Evolutionary conservation across 345 rosid species (phyloP).

Genomic region (Salix suchowensis): DNA sequence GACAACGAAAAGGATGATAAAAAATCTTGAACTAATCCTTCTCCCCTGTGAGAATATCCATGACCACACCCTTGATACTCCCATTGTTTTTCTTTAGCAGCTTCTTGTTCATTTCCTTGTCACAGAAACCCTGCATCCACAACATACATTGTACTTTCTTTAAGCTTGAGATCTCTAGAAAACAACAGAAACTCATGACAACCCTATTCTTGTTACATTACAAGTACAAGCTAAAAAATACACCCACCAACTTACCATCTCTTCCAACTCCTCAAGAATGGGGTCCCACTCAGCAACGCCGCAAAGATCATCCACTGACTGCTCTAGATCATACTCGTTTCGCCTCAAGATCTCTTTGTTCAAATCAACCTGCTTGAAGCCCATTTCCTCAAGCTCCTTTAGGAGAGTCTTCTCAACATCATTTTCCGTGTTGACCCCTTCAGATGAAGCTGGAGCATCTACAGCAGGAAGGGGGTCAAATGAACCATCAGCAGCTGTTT

Average conservation of each 20-base stretch:
- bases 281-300: constrained; percentile 84
- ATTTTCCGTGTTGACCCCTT: constrained; percentile 14
- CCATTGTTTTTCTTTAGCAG: constrained; percentile 93
- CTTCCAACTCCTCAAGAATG: constrained; percentile 75
- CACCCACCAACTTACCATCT: constrained; percentile 49
- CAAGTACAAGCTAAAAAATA: not conserved
- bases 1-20: not conserved
- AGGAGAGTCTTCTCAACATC: constrained; percentile 51
- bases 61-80: constrained; percentile 79
- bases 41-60: constrained; percentile 84
- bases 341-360: constrained; percentile 79
- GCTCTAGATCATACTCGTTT: constrained; percentile 69
- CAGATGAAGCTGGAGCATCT: constrained; percentile 4
- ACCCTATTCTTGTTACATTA: not conserved
- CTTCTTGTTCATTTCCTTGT: constrained; percentile 70
- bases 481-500: constrained; percentile 17
- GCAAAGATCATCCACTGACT: constrained; percentile 73
- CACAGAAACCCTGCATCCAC: constrained; percentile 67
- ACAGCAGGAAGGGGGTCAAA: constrained; percentile 1
- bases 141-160: not conserved
- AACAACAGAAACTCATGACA: not conserved
- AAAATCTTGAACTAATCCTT: constrained; percentile 32
- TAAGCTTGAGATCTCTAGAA: not conserved
- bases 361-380: constrained; percentile 79
- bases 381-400: constrained; percentile 87